Conservation (phyloP, 78 protist genomes). For the Chrysochromulina parva region DNA sequence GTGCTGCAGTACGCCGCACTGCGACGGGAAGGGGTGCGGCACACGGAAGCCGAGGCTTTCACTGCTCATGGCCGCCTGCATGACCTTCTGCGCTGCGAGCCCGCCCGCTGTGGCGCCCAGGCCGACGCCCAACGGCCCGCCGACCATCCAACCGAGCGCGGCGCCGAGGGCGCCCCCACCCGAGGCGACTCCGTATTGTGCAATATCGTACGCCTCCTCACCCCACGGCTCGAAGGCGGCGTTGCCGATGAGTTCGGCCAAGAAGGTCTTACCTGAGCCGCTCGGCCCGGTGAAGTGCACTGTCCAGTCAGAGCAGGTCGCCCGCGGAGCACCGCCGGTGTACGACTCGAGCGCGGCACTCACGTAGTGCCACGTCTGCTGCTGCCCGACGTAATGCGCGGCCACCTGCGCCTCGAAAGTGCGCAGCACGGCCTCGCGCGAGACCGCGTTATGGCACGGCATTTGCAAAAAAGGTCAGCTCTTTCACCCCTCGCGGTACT, state of each 20-base stretch:
- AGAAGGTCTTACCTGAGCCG: neutral
- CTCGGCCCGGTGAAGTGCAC: neutral
- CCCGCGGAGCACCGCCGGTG: neutral
- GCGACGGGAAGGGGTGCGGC: neutral
- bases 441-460: neutral
- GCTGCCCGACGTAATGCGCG: neutral
- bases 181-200: neutral
- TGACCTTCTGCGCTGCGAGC: no score
- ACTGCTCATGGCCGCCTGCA: neutral
- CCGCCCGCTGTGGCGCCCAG: no score
- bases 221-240: conserved; percentile 1
- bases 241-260: neutral
- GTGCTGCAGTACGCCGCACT: conserved; percentile 1
- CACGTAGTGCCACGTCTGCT: neutral
- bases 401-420: neutral
- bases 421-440: neutral
- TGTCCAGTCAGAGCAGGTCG: neutral
- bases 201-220: neutral
- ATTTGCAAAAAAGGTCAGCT: no score
- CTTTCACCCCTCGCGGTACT: no score
- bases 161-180: neutral
- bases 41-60: neutral
- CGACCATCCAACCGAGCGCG: neutral
- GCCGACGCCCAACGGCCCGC: neutral
- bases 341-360: neutral